phyloP scores from a whole-genome alignment of 2,329 filamentous ascomycete genomes.

The Aspergillus sp. region DNA sequence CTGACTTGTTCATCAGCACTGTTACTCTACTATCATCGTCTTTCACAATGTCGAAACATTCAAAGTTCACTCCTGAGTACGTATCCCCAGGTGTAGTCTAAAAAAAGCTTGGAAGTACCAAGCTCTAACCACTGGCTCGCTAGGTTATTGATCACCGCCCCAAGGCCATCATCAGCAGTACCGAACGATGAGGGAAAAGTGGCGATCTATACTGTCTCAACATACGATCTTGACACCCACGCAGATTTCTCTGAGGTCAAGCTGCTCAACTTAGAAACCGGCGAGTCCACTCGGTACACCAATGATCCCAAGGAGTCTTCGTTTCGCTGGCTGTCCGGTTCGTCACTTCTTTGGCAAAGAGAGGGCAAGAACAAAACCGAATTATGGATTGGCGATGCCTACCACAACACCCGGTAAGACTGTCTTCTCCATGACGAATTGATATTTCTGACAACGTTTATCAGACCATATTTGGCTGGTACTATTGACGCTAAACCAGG shows the following conservation, averaged over 20 bases:
- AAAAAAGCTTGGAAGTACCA: too few species aligned
- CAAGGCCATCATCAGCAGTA: background rate
- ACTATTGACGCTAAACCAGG: background rate
- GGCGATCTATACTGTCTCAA: slow-evolving; percentile 2
- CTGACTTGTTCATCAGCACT: too few species aligned
- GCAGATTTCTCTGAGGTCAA: background rate
- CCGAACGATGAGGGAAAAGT: slow-evolving; percentile 2
- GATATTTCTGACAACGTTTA: background rate
- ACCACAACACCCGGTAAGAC: background rate
- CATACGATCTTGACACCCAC: background rate
- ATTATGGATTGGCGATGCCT: slow-evolving; percentile 3
- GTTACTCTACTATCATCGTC: background rate
- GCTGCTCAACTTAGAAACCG: background rate
- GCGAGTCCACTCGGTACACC: slow-evolving; percentile 1
- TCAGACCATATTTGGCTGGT: slow-evolving; percentile 2
- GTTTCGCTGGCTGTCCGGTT: background rate
- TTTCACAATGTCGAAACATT: background rate
- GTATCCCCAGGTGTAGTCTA: background rate
- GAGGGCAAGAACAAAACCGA: background rate
- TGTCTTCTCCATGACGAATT: background rate
- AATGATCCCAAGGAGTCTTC: slow-evolving; percentile 4
- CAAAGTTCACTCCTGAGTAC: background rate
- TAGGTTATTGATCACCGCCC: background rate
- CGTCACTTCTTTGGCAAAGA: background rate
- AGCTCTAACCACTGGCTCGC: background rate